phyloP scores from a whole-genome alignment of 2,329 filamentous ascomycete species.

The Chrysosporium keratinophilum region DNA sequence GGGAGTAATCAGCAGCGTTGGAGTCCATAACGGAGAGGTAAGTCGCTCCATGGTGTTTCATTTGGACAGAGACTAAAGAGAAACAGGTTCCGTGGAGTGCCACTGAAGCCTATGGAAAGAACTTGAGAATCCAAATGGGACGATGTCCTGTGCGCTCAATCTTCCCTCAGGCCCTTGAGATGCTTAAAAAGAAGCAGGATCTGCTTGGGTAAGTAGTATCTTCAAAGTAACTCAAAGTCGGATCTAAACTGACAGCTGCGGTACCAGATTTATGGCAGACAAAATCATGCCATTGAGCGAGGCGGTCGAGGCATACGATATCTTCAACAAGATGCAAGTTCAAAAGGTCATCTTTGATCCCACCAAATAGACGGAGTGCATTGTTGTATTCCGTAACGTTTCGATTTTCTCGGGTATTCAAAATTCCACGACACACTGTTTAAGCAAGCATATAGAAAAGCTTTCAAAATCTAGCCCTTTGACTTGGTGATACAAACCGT shows the following conservation, averaged over 20 bases:
- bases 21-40: slow-evolving; percentile 64
- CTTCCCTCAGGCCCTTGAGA: slow-evolving; percentile 53
- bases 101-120: slow-evolving; percentile 56
- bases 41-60: slow-evolving; percentile 15
- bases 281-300: slow-evolving; percentile 60
- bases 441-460: too few relatives aligned
- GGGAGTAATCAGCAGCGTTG: slow-evolving; percentile 63
- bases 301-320: slow-evolving; percentile 57
- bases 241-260: slow-evolving; percentile 17
- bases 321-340: slow-evolving; percentile 62
- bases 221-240: not conserved
- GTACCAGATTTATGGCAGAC: slow-evolving; percentile 61
- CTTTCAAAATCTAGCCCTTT: too few relatives aligned
- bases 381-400: not conserved
- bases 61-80: slow-evolving; percentile 2
- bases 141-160: slow-evolving; percentile 64
- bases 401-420: too few relatives aligned
- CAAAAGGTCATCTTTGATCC: slow-evolving; percentile 62
- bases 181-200: slow-evolving; percentile 57
- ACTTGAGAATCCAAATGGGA: slow-evolving; percentile 63
- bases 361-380: slow-evolving; percentile 21
- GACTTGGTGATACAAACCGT: too few relatives aligned
- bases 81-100: slow-evolving; percentile 55
- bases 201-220: slow-evolving; percentile 48
- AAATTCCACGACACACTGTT: too few relatives aligned